Base-by-base conservation (phyloP, 2,329 filamentous ascomycete species). In the Tolypocladium endophyticum region DNA sequence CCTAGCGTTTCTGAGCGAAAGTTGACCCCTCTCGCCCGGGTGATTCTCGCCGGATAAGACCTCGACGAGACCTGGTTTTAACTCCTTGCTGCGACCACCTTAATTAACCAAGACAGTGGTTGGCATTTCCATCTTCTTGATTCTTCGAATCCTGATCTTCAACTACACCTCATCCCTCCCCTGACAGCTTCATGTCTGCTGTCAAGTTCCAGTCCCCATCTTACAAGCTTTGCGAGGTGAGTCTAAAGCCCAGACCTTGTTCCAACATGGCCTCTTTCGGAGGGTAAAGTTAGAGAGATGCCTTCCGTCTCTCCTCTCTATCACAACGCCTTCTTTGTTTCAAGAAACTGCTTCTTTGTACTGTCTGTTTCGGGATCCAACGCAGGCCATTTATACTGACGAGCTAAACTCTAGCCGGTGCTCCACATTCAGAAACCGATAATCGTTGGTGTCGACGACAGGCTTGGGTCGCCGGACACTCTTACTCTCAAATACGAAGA, bases 151-250 rank as follows among this genome's bases (percentile, higher is more conserved):
- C 73, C 70, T 69, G 68, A 66, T 65, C 69, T 66, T 63, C 63
- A 64, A 66, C 63, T 59, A 43, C 62, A 54, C 66, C 63, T 63
- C 65, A 62, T 69, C 67, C 67, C 68, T 65, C 70, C 67, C 63
- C 68, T 69, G 68, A 74, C 73, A 75, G 76, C 74, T 81, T 82
- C 72, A 84, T 84, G 82, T 84, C 81, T 79, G 70, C 77, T 71
- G 72, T 74, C 70, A 83, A 82, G 76, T 81, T 81, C 70, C 78
- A 79, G 67, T 79, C 78, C 69, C 74, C 78, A 68, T 71, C 78
- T 65, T 83, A 83, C 73, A 83, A 82, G 75, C 76, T 81, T 72
- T 83, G 80, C 71, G 80, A 84, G 76, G 81, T 84, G 71, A 81
- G 82, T 81, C 72, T 63, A 64, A 53, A 68, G 65, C 66, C 64